phyloP scores from a whole-genome alignment of 2,329 filamentous ascomycete genomes.

The Cladobotryum mycophilum region DNA sequence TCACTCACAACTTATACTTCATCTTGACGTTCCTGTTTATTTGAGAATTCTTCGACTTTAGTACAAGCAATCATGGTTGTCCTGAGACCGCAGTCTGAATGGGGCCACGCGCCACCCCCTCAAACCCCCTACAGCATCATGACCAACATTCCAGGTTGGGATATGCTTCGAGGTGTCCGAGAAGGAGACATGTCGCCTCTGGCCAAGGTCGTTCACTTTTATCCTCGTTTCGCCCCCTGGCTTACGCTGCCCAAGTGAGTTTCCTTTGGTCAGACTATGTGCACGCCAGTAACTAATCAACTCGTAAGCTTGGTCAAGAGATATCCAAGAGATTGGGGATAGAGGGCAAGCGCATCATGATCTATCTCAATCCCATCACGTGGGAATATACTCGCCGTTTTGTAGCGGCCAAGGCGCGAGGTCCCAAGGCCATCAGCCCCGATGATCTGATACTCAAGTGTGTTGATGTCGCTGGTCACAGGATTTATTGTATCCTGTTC shows the following conservation, averaged over 20 bases:
- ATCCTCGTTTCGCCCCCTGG: constrained; percentile 42
- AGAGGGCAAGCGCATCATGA: constrained; percentile 20
- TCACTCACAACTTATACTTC: no score
- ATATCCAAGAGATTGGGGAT: constrained; percentile 28
- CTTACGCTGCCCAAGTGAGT: constrained; percentile 28
- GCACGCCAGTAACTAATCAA: background rate
- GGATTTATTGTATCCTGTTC: constrained; percentile 40
- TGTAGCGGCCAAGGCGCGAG: constrained; percentile 29
- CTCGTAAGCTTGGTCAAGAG: constrained; percentile 28
- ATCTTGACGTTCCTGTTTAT: no score
- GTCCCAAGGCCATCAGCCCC: constrained; percentile 27
- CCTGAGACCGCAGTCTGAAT: constrained; percentile 31
- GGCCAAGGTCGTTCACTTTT: constrained; percentile 34
- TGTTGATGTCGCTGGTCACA: constrained; percentile 35
- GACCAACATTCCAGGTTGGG: constrained; percentile 39
- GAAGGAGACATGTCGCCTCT: constrained; percentile 34
- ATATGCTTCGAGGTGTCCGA: constrained; percentile 31
- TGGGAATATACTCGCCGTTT: constrained; percentile 26
- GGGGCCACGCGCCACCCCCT: constrained; percentile 42
- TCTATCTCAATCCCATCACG: constrained; percentile 27
- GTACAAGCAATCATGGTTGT: constrained; percentile 25
- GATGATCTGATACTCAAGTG: constrained; percentile 32
- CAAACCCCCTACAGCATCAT: constrained; percentile 42
- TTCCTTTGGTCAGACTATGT: background rate
- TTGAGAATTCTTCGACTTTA: no score